phyloP scores from a whole-genome alignment of 768 basidiomycete species.

The Saitozyma podzolica region DNA sequence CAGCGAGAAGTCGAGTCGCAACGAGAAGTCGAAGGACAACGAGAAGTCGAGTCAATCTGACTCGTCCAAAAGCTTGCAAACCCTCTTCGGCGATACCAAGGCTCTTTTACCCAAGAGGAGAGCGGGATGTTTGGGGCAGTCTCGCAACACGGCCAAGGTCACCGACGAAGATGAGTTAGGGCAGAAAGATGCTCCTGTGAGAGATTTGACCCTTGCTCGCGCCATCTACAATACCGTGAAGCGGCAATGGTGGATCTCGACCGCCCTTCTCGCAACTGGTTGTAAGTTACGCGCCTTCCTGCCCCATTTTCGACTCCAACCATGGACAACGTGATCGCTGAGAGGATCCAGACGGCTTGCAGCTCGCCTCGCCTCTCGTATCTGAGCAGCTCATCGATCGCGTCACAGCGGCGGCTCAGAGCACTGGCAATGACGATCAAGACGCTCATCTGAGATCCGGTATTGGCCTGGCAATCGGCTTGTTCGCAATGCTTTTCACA shows the following conservation, averaged over 20 bases:
- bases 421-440: slow-evolving; percentile 55
- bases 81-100: too few species aligned
- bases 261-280: slow-evolving; percentile 13
- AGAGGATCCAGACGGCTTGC: slow-evolving; percentile 6
- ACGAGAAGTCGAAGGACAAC: too few species aligned
- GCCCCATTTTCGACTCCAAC: background rate
- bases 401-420: slow-evolving; percentile 17
- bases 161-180: too few species aligned
- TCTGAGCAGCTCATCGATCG: slow-evolving; percentile 24
- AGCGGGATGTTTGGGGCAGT: too few species aligned
- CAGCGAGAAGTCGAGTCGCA: too few species aligned
- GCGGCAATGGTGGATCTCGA: slow-evolving; percentile 15
- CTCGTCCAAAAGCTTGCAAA: too few species aligned
- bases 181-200: background rate
- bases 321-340: background rate
- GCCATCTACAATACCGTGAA: slow-evolving; percentile 19
- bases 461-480: slow-evolving; percentile 62
- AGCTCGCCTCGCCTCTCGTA: slow-evolving; percentile 26
- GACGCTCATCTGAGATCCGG: slow-evolving; percentile 61
- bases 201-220: background rate
- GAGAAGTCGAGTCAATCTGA: too few species aligned
- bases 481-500: slow-evolving; percentile 60
- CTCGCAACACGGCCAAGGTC: too few species aligned
- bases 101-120: too few species aligned
- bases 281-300: slow-evolving; percentile 13